Conservation (phyloP, 2,329 filamentous ascomycete species). For the Diaporthe citrichinensis region DNA sequence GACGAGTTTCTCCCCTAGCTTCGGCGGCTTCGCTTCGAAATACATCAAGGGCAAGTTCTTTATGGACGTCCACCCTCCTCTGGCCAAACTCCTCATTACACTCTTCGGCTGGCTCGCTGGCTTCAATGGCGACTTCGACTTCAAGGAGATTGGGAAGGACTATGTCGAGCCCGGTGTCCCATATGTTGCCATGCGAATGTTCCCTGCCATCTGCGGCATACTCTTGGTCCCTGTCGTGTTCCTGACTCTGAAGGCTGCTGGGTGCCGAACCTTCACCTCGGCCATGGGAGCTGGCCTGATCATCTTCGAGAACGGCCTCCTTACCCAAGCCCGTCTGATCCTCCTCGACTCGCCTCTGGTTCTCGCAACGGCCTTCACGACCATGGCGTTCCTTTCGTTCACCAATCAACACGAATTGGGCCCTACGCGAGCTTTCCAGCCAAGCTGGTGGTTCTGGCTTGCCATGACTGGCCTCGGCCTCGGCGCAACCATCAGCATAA, state of each 20-base stretch:
- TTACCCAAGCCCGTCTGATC: conserved; percentile 95
- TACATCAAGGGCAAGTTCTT: conserved; percentile 99
- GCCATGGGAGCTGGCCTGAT: conserved; percentile 87
- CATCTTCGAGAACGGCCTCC: conserved; percentile 96
- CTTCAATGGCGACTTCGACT: conserved; percentile 96
- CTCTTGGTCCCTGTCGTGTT: conserved; percentile 93
- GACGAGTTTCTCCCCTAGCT: conserved; percentile 66
- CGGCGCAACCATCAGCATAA: conserved; percentile 93
- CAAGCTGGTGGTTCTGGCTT: conserved; percentile 99
- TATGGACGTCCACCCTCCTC: conserved; percentile 99
- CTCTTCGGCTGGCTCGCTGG: conserved; percentile 95
- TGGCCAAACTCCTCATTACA: conserved; percentile 97
- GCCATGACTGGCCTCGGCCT: conserved; percentile 87
- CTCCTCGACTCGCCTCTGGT: conserved; percentile 96
- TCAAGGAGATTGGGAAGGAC: conserved; percentile 99
- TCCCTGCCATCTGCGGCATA: conserved; percentile 91
- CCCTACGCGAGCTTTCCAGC: conserved; percentile 86
- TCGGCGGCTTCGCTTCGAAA: conserved; percentile 97
- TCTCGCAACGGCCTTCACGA: conserved; percentile 92
- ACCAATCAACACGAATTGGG: conserved; percentile 97
- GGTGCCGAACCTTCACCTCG: conserved; percentile 89
- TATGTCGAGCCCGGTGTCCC: conserved; percentile 95
- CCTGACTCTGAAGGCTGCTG: conserved; percentile 90
- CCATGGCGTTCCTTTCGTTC: conserved; percentile 91
- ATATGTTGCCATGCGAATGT: conserved; percentile 96